A percentile compares a stretch with the other conserved stretches of the same genome.
Conservation (phyloP, 768 basidiomycete species). For the Filobasidium wieringae region DNA sequence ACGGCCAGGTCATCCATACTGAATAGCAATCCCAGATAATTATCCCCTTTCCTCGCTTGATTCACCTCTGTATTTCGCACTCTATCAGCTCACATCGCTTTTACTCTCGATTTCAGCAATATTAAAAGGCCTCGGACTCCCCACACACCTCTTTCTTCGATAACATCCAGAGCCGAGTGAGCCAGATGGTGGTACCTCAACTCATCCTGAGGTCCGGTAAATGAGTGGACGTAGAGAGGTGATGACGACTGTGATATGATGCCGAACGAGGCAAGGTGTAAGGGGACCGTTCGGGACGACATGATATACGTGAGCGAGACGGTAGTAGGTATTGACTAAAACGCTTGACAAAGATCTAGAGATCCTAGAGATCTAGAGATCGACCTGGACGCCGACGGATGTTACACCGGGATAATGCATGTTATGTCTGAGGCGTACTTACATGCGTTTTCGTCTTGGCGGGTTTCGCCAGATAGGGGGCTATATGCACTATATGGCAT, state of each 20-base stretch:
- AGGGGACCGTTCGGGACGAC: conserved; percentile 17
- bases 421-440: no score
- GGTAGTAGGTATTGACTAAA: no score
- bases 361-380: no score
- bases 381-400: no score
- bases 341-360: no score
- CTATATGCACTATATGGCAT: no score
- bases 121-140: no score
- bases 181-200: conserved; percentile 35
- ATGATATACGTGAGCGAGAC: not conserved
- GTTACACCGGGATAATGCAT: no score
- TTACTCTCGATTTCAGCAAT: not conserved
- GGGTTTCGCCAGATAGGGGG: no score
- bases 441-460: no score
- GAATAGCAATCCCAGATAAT: conserved; percentile 34
- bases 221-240: conserved; percentile 34
- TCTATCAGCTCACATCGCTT: not conserved
- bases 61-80: not conserved
- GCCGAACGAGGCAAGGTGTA: conserved; percentile 32
- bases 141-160: conserved; percentile 35
- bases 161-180: conserved; percentile 35
- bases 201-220: conserved; percentile 30
- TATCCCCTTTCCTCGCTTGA: conserved; percentile 22
- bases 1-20: conserved; percentile 39
- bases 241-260: conserved; percentile 31